Base-by-base conservation (phyloP, 371 early-diverging fungal species). In the Mycotypha africana region DNA sequence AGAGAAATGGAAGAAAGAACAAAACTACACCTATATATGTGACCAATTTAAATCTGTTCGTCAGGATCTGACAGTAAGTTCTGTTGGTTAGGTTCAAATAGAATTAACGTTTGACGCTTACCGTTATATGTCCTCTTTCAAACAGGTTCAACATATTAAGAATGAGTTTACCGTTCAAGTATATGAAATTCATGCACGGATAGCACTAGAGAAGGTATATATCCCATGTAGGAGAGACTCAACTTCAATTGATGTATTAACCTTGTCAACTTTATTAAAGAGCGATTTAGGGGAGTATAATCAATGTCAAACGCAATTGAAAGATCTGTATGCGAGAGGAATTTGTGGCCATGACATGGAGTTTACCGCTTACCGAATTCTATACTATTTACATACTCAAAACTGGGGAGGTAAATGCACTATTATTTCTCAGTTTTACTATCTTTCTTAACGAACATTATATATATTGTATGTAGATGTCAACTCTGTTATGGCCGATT, bases 211-310 rank as follows among this genome's bases (percentile, higher is more conserved):
- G 64, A 91, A 84, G 75, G 87, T 85, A 56, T 10, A n/a, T n/a
- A n/a, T n/a, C n/a, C n/a, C n/a, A n/a, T n/a, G n/a, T n/a, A n/a
- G n/a, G n/a, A n/a, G n/a, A n/a, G n/a, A n/a, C n/a, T n/a, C n/a
- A n/a, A n/a, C n/a, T n/a, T n/a, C n/a, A n/a, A n/a, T n/a, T n/a
- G 24, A 38, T 21, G 23, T 28, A 36, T 23, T n/a, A 26, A 9
- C 17, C 14, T 16, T 20, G 26, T 53, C 11, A 33, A n/a, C 2
- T n/a, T 4, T 30, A 14, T 16, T 26, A 11, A 48, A 89, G 88
- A 79, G 85, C 30, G 97, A 97, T 65, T 70, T 97, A 21, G 94
- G 95, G 45, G 97, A 97, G 74, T 97, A 86, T 62, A 95, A 97
- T 49, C 93, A 94, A 56, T 96, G 97, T 60, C 94, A 95, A 63